These are phyloP conservation scores for Teratosphaeriaceae sp. DNA, from an alignment of 2,329 filamentous ascomycete species.

Conservation along the genomic window DNA sequence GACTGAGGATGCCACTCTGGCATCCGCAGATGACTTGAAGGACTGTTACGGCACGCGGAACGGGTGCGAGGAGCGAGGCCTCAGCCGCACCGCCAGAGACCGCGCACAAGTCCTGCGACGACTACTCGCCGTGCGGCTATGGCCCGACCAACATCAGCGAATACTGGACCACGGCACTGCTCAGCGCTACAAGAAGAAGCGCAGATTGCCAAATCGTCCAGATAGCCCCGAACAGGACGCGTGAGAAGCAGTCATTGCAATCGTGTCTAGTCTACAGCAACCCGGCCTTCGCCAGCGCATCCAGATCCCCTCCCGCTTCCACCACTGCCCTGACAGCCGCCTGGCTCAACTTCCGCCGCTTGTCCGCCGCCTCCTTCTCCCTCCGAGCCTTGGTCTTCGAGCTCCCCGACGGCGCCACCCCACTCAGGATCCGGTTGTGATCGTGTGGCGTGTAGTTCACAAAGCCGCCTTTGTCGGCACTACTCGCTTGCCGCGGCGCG, in stretches of 20 bases:
- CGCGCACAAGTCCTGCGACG: too few relatives aligned
- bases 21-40: too few relatives aligned
- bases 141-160: too few relatives aligned
- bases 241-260: too few relatives aligned
- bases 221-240: too few relatives aligned
- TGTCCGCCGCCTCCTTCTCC: constrained; percentile 80
- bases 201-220: too few relatives aligned
- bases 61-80: too few relatives aligned
- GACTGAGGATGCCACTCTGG: neutral
- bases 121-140: too few relatives aligned
- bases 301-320: constrained; percentile 62
- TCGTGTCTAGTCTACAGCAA: constrained; percentile 14
- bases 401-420: constrained; percentile 84
- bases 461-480: constrained; percentile 53
- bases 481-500: constrained; percentile 23
- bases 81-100: too few relatives aligned
- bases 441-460: constrained; percentile 88
- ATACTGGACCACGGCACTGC: too few relatives aligned
- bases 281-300: constrained; percentile 36
- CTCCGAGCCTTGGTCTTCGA: constrained; percentile 91
- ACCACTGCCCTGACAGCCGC: constrained; percentile 62
- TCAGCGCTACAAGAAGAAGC: too few relatives aligned
- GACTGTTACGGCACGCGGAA: neutral
- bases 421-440: constrained; percentile 70
- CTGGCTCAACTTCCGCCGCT: constrained; percentile 60